Conservation (phyloP, 1,284 basidiomycete genomes). For the Vanrija humicola region DNA sequence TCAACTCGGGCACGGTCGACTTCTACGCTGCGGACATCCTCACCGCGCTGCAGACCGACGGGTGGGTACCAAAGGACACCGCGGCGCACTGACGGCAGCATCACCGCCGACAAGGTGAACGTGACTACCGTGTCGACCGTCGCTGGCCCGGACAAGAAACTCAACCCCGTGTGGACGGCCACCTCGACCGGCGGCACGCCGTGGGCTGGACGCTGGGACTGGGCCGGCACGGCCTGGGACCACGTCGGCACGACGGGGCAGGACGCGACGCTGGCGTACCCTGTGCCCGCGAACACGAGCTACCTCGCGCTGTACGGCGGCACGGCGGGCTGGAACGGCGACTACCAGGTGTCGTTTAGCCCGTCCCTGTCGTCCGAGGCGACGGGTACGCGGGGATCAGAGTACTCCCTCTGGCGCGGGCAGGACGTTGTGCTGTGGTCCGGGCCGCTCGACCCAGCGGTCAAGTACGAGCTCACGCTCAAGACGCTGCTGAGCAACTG, state of each 20-base stretch:
- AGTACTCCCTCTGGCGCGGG: neutral
- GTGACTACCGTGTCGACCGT: neutral
- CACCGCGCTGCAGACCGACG: neutral
- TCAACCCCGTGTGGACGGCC: neutral
- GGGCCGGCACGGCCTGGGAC: conserved; percentile 1
- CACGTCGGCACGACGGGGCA: neutral
- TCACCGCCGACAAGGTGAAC: neutral
- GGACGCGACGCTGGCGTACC: too few relatives aligned
- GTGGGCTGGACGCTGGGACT: conserved; percentile 1
- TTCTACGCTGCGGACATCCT: neutral
- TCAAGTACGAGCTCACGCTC: neutral
- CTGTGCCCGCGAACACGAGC: too few relatives aligned
- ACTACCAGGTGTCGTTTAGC: too few relatives aligned
- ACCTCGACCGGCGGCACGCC: neutral
- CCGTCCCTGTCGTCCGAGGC: too few relatives aligned
- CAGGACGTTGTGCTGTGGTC: neutral
- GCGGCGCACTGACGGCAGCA: neutral
- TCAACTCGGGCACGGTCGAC: neutral
- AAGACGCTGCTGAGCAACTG: neutral
- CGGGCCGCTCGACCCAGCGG: neutral
- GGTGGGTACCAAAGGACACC: neutral
- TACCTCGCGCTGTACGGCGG: too few relatives aligned
- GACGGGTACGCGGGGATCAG: too few relatives aligned
- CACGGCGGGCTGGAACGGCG: too few relatives aligned
- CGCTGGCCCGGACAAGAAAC: neutral